phyloP scores from a whole-genome alignment of 768 basidiomycete species.

The Suillus spraguei region DNA sequence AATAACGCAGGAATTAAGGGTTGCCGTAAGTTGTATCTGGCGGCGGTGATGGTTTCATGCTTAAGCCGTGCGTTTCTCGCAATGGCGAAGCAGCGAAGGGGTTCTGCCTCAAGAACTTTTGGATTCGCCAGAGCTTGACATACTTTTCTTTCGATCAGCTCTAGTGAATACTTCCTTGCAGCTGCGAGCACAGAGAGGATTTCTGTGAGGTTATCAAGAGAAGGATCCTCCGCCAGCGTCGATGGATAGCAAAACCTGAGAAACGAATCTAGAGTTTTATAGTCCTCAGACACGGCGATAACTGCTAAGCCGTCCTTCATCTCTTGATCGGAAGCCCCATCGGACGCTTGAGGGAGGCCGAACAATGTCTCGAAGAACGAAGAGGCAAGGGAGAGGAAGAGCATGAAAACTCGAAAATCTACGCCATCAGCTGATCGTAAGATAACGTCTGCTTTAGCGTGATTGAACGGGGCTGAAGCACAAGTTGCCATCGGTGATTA shows the following conservation, averaged over 20 bases:
- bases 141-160: conserved; percentile 16
- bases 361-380: conserved; percentile 33
- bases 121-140: conserved; percentile 20
- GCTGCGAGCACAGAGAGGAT: conserved; percentile 21
- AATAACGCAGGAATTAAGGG: conserved; percentile 21
- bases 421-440: conserved; percentile 24
- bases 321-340: conserved; percentile 8
- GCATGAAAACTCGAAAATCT: conserved; percentile 30
- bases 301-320: conserved; percentile 11
- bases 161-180: conserved; percentile 29
- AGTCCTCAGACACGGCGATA: conserved; percentile 23
- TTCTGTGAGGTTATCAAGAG: conserved; percentile 21
- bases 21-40: conserved; percentile 23
- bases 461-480: conserved; percentile 12
- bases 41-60: conserved; percentile 26
- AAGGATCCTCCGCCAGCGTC: conserved; percentile 22
- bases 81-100: conserved; percentile 31
- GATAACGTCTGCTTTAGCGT: conserved; percentile 18
- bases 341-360: conserved; percentile 23
- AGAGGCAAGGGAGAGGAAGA: conserved; percentile 31
- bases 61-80: conserved; percentile 26
- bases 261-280: conserved; percentile 17
- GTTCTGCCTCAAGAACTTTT: conserved; percentile 16
- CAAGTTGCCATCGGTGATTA: neutral
- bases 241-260: conserved; percentile 30